These are phyloP conservation scores for Fraxinus floribunda DNA, from an alignment of 305 asterid species.

Conservation along the genomic window DNA sequence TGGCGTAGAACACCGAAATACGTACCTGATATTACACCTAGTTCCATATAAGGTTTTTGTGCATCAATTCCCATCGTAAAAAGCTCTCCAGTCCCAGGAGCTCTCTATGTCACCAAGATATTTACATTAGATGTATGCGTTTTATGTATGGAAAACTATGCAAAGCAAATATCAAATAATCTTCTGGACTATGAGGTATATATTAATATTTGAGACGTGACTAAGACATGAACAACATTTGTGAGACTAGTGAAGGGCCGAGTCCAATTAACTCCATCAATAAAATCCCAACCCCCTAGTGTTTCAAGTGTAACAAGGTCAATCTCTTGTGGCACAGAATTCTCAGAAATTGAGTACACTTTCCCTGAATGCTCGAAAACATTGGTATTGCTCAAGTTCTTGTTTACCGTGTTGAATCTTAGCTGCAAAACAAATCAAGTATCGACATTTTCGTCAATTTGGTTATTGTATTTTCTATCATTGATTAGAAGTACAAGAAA, in stretches of 20 bases:
- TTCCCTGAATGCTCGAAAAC: constrained; percentile 44
- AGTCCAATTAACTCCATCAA: constrained; percentile 32
- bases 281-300: constrained; percentile 33
- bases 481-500: no score
- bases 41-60: constrained; percentile 33
- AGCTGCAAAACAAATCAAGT: constrained; percentile 28
- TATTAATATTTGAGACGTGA: no score
- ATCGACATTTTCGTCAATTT: no score
- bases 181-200: no score
- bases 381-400: constrained; percentile 43
- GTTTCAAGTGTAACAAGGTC: constrained; percentile 39
- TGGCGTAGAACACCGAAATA: background rate
- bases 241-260: constrained; percentile 54
- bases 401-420: constrained; percentile 40
- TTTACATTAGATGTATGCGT: no score
- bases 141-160: no score
- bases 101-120: constrained; percentile 31
- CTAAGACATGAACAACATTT: constrained; percentile 29
- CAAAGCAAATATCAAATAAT: no score
- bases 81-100: constrained; percentile 46
- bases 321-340: constrained; percentile 42
- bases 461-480: no score
- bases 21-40: constrained; percentile 50
- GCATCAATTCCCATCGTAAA: constrained; percentile 34
- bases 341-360: constrained; percentile 43